A percentile compares a stretch with the other conserved stretches of the same genome.
Evolutionary conservation across 495 filamentous ascomycete species (phyloP).

Genomic region (Penicillium nucicola): DNA sequence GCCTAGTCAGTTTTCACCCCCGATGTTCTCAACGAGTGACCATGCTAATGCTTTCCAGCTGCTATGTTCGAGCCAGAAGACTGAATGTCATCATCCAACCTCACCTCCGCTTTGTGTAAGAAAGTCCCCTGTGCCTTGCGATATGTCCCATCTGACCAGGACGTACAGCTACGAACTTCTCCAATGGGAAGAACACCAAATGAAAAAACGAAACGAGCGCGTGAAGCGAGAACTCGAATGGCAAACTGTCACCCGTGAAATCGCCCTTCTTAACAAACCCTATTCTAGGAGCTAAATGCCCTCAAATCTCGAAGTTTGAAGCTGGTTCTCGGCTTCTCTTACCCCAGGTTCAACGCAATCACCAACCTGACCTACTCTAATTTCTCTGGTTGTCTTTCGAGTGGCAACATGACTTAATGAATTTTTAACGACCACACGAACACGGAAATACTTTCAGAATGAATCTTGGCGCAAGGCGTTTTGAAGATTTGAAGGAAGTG

Average conservation of each 20-base stretch:
- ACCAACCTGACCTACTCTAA: not conserved
- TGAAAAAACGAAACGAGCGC: slow-evolving; percentile 40
- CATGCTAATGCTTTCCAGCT: slow-evolving; percentile 35
- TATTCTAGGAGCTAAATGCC: slow-evolving; percentile 51
- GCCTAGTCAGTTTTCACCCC: slow-evolving; percentile 71
- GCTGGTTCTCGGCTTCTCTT: not conserved
- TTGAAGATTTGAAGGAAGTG: slow-evolving; percentile 7
- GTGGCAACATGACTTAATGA: slow-evolving; percentile 14
- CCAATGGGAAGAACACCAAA: slow-evolving; percentile 83
- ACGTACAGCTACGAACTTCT: slow-evolving; percentile 58
- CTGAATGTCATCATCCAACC: slow-evolving; percentile 76
- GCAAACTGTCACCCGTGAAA: slow-evolving; percentile 81
- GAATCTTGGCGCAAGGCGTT: slow-evolving; percentile 21
- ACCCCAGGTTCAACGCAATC: not conserved
- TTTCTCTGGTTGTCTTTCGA: not conserved
- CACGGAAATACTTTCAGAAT: slow-evolving; percentile 8
- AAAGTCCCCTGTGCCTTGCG: not conserved
- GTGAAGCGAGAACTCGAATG: slow-evolving; percentile 83
- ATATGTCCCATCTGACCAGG: slow-evolving; percentile 13
- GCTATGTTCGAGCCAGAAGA: slow-evolving; percentile 87
- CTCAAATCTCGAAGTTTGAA: not conserved
- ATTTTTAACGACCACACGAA: slow-evolving; percentile 20
- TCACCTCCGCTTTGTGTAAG: slow-evolving; percentile 64
- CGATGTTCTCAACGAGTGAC: not conserved
- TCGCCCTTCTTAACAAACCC: slow-evolving; percentile 95